Evolutionary conservation across 2,329 filamentous ascomycete genomes (phyloP), one percentile per base, ranked within the genome.

Genomic region (Diaporthe sp.): DNA sequence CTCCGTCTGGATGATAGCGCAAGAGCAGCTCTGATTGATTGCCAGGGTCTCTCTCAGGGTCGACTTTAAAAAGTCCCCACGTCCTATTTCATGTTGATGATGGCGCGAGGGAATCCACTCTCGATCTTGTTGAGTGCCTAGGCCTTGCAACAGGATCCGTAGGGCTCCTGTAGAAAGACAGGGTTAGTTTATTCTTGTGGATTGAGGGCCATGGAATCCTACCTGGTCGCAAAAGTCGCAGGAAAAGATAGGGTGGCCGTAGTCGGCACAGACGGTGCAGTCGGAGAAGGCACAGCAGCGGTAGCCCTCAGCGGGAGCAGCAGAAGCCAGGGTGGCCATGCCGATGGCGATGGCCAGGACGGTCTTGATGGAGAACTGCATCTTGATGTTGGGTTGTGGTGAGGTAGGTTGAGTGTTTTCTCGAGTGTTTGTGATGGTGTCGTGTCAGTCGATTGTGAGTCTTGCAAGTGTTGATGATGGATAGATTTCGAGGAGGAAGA

Each of bases 161-260:
- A 61, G 22, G 58, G 58, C n/a, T 42, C 58, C 58, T 61, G 37
- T 25, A 9, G 4, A 28, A 28, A 3, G 15, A n/a, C 13, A 0
- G 42, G 12, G 37, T 61, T 6, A 61, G 58, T 20, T 25, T 42
- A 22, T 34, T 37, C 8, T 13, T 44, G 42, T 20, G 34, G 10
- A 4, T 12, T 58, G 57, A n/a, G 15, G 20, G 1, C 12, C 55
- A 37, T 61, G 10, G 10, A 13, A 42, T 5, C 20, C 2, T 20
- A 61, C 58, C 58, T 61, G 37, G 58, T 61, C 58, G n/a, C 58
- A 61, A 37, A 39, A 37, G 57, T n/a, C 58, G 37, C 58, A 61
- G 58, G 15, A 42, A 34, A 28, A 28, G 37, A 44, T 13, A 4
- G 31, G 22, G 37, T 22, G 10, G 37, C 58, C 58, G 10, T 7